Conservation (phyloP, 1,284 basidiomycete genomes). For the Meripilus lineatus region DNA sequence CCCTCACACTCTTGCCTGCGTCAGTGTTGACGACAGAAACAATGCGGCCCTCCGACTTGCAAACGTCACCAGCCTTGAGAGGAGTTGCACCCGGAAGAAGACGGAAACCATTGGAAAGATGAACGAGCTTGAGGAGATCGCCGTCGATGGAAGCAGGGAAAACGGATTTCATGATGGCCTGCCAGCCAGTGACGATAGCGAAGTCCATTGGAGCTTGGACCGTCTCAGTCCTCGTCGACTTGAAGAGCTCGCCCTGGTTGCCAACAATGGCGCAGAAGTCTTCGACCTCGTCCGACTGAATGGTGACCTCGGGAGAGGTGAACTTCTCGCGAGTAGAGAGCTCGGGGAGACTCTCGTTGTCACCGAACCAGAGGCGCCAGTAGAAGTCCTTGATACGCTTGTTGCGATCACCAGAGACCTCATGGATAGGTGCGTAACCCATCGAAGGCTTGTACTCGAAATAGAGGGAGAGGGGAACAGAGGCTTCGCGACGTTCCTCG, state of each 20-base stretch:
- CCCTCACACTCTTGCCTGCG: constrained; percentile 91
- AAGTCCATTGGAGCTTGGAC: constrained; percentile 97
- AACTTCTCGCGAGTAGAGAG: constrained; percentile 79
- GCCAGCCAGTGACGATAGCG: constrained; percentile 97
- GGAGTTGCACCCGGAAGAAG: constrained; percentile 76
- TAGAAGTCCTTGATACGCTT: constrained; percentile 93
- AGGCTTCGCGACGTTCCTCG: constrained; percentile 77
- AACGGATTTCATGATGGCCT: constrained; percentile 96
- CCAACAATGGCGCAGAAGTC: constrained; percentile 92
- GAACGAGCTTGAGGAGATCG: constrained; percentile 92
- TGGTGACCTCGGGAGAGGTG: constrained; percentile 77
- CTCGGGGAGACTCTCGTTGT: constrained; percentile 68
- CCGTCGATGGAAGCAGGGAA: constrained; percentile 92
- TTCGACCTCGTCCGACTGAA: constrained; percentile 76
- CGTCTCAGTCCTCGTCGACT: constrained; percentile 63
- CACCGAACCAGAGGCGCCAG: constrained; percentile 96
- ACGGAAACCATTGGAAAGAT: constrained; percentile 95
- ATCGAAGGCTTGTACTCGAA: constrained; percentile 88
- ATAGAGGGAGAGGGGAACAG: constrained; percentile 78
- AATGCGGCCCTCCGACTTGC: constrained; percentile 86
- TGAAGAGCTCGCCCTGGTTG: constrained; percentile 90
- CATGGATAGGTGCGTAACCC: constrained; percentile 93
- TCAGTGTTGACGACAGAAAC: constrained; percentile 89
- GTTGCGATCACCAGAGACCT: constrained; percentile 83
- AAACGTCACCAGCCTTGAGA: constrained; percentile 84